phyloP scores from a whole-genome alignment of 2,329 filamentous ascomycete species.

The Fusarium graminum region DNA sequence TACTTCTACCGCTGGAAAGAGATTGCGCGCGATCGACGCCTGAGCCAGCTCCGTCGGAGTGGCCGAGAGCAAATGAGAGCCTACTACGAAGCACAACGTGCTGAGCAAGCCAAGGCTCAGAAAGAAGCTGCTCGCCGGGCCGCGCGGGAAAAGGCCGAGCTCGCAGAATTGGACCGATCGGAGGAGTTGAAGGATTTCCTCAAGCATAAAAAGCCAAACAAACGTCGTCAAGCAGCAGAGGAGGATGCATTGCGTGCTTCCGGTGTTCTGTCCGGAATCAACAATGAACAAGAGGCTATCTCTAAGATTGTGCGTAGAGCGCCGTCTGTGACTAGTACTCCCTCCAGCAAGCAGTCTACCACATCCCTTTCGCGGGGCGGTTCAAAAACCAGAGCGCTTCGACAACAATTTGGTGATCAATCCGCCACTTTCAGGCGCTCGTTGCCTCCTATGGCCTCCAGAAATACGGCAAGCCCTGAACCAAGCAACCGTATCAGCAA shows the following conservation, averaged over 20 bases:
- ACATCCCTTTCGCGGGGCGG: slow-evolving; percentile 45
- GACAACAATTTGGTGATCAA: slow-evolving; percentile 52
- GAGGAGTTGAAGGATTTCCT: slow-evolving; percentile 55
- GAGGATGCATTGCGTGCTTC: slow-evolving; percentile 58
- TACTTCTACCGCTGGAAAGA: slow-evolving; percentile 70
- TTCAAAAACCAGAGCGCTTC: slow-evolving; percentile 56
- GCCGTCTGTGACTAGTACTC: slow-evolving; percentile 41
- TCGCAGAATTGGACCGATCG: slow-evolving; percentile 50
- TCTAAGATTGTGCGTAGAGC: slow-evolving; percentile 54
- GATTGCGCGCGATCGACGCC: slow-evolving; percentile 61
- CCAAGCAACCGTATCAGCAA: slow-evolving; percentile 51
- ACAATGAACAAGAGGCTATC: slow-evolving; percentile 54
- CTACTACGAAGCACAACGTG: slow-evolving; percentile 59
- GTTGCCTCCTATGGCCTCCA: slow-evolving; percentile 53
- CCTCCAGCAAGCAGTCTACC: slow-evolving; percentile 40
- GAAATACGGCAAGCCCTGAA: slow-evolving; percentile 47
- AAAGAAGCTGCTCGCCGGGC: slow-evolving; percentile 52
- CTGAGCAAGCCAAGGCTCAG: slow-evolving; percentile 51
- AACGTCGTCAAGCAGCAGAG: slow-evolving; percentile 51
- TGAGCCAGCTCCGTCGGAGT: slow-evolving; percentile 64
- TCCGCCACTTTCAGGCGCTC: slow-evolving; percentile 56
- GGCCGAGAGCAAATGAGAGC: slow-evolving; percentile 65
- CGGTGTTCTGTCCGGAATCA: slow-evolving; percentile 58
- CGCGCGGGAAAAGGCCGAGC: slow-evolving; percentile 46
- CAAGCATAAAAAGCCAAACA: slow-evolving; percentile 50